These are phyloP conservation scores for Debaryomycetaceae sp. DNA, from an alignment of 1,139 yeast species.

Conservation along the genomic window DNA sequence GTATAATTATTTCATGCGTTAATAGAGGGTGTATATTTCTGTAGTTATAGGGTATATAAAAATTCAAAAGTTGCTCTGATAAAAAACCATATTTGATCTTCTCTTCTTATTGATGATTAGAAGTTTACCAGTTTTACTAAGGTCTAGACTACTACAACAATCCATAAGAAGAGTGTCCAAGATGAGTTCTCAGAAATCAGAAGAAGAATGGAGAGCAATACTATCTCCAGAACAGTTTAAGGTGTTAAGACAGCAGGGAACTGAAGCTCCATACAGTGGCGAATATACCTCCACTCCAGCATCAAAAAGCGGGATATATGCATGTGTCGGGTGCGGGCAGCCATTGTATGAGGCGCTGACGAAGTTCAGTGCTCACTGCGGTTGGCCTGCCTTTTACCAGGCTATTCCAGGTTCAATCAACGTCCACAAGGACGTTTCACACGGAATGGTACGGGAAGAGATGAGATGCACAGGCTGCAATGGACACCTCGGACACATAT, in stretches of 20 bases:
- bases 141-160: background rate
- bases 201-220: constrained; percentile 77
- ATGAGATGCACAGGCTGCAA: constrained; percentile 88
- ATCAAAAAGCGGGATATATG: constrained; percentile 56
- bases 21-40: constrained; percentile 5
- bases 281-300: constrained; percentile 53
- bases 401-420: constrained; percentile 79
- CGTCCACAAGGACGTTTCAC: constrained; percentile 54
- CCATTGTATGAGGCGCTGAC: constrained; percentile 78
- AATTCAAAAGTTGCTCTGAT: too few relatives aligned
- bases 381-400: constrained; percentile 96
- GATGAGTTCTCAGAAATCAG: constrained; percentile 34
- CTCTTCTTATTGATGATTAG: background rate
- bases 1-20: constrained; percentile 66
- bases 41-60: background rate
- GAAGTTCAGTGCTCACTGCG: constrained; percentile 88
- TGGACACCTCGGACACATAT: constrained; percentile 93
- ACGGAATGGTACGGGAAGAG: constrained; percentile 82
- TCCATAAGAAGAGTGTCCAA: background rate
- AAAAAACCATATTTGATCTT: too few relatives aligned
- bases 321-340: constrained; percentile 79
- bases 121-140: background rate
- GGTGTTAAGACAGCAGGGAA: constrained; percentile 74
- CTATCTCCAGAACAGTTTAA: constrained; percentile 75
- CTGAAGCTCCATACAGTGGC: constrained; percentile 83